Conservation (phyloP, 2,329 filamentous ascomycete genomes). For the Paecilomyces dactylethromorphus region DNA sequence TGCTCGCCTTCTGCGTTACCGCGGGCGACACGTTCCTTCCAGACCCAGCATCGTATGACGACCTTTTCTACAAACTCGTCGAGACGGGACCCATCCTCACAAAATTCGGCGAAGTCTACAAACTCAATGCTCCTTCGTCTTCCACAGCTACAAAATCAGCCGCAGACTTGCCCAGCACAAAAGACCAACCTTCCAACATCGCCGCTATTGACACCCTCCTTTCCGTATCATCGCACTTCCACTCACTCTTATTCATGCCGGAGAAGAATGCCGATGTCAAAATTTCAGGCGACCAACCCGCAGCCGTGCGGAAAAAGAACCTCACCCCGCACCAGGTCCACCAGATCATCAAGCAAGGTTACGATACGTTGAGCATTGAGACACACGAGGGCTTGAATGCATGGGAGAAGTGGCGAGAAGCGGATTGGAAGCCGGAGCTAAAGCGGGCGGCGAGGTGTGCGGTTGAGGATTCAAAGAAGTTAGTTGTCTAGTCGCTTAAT, state of each 20-base stretch:
- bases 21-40: conserved; percentile 87
- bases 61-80: conserved; percentile 96
- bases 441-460: conserved; percentile 81
- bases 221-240: conserved; percentile 74
- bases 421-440: conserved; percentile 72
- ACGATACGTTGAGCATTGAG: conserved; percentile 89
- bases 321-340: conserved; percentile 79
- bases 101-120: conserved; percentile 76
- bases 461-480: conserved; percentile 60
- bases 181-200: conserved; percentile 26
- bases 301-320: conserved; percentile 49
- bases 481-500: conserved; percentile 28
- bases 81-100: conserved; percentile 77
- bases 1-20: conserved; percentile 77
- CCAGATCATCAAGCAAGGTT: conserved; percentile 90
- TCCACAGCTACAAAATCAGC: conserved; percentile 18
- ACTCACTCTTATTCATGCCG: conserved; percentile 59
- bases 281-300: conserved; percentile 17
- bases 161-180: conserved; percentile 11
- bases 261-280: conserved; percentile 39
- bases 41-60: conserved; percentile 80
- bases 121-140: conserved; percentile 24
- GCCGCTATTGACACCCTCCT: conserved; percentile 80
- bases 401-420: conserved; percentile 82
- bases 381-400: conserved; percentile 78